These are phyloP conservation scores for Diutina pseudorugosa DNA, from an alignment of 1,139 yeast genomes.

Conservation along the genomic window DNA sequence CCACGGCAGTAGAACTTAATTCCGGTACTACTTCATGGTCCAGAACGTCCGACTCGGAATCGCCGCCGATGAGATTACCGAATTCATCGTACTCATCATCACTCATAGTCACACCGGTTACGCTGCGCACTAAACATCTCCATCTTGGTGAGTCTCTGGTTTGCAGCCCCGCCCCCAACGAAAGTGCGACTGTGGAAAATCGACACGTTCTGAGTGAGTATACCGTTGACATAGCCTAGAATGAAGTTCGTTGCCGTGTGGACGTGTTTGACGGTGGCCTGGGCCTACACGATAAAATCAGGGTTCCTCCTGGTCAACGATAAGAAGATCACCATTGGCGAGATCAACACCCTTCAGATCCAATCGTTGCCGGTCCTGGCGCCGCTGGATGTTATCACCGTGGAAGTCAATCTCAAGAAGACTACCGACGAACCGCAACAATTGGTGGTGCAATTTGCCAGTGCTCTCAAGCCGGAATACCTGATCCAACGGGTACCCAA, in stretches of 20 bases:
- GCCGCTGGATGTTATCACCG: constrained; percentile 20
- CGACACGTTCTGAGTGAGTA: too few relatives aligned
- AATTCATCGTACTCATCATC: constrained; percentile 71
- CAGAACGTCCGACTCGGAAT: constrained; percentile 33
- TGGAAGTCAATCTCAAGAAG: constrained; percentile 18
- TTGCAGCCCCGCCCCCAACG: background rate
- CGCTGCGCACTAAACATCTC: background rate
- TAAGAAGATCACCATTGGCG: constrained; percentile 15
- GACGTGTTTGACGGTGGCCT: background rate
- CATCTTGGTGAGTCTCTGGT: too few relatives aligned
- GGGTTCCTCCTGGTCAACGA: constrained; percentile 1
- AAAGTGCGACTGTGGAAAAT: background rate
- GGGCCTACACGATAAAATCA: background rate
- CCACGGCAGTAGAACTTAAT: background rate
- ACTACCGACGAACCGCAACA: constrained; percentile 12
- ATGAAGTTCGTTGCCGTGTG: background rate
- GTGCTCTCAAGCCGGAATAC: constrained; percentile 11
- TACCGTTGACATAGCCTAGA: background rate
- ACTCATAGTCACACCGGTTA: constrained; percentile 8
- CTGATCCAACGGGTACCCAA: constrained; percentile 5
- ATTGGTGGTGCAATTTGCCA: constrained; percentile 10
- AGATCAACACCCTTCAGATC: constrained; percentile 24
- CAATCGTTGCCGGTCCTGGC: constrained; percentile 15
- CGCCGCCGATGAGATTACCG: constrained; percentile 60
- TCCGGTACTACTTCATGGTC: constrained; percentile 4